Conservation (phyloP, 1,139 yeast species). For the Geotrichum australiense region DNA sequence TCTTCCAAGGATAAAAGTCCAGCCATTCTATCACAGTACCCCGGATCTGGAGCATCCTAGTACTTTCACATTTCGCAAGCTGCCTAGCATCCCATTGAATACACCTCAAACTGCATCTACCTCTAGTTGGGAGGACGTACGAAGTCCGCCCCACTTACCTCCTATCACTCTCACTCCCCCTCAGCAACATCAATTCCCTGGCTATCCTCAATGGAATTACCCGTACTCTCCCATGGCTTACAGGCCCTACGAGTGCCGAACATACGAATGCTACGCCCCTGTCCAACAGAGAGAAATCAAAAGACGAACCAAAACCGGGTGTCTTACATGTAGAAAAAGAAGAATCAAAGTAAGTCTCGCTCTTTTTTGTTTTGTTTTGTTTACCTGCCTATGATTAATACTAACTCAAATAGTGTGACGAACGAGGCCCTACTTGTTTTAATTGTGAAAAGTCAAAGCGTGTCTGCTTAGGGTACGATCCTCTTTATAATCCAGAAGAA, state of each 20-base stretch:
- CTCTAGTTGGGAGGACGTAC: conserved; percentile 2
- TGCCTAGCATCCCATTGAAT: conserved; percentile 1
- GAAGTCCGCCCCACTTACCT: conserved; percentile 4
- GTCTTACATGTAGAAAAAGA: conserved; percentile 65
- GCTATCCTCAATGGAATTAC: no score
- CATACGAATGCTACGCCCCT: conserved; percentile 4
- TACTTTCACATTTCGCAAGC: conserved; percentile 1
- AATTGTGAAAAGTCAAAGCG: conserved; percentile 69
- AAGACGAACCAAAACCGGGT: conserved; percentile 64
- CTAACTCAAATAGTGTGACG: conserved; percentile 46
- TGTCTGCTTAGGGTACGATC: conserved; percentile 60
- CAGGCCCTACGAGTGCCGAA: no score
- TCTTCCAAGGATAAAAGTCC: conserved; percentile 3
- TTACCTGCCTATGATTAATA: conserved; percentile 29
- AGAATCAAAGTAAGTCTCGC: conserved; percentile 39
- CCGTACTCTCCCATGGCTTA: no score
- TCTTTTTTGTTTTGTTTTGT: not conserved
- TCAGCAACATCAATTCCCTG: conserved; percentile 3
- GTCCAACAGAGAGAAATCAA: conserved; percentile 29
- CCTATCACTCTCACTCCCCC: conserved; percentile 3
- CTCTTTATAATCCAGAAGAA: conserved; percentile 25
- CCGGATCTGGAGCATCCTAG: conserved; percentile 3
- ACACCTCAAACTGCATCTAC: conserved; percentile 6
- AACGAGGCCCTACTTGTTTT: conserved; percentile 62
- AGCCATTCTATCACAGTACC: conserved; percentile 2